Conservation (phyloP, 306 rosid species). For the Luffa acutangula region DNA sequence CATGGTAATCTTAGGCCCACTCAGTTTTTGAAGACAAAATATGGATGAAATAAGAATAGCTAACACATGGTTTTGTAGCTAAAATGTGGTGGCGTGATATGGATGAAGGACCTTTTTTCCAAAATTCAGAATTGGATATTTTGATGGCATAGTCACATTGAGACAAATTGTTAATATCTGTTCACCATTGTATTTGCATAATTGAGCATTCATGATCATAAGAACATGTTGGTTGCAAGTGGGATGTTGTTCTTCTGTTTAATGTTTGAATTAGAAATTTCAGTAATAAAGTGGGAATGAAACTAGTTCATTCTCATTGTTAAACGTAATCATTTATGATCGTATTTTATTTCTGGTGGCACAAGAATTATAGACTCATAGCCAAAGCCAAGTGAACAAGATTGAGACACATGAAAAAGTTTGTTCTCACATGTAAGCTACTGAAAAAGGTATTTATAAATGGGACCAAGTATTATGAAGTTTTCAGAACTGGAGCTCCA, state of each 20-base stretch:
- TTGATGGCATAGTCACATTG: neutral
- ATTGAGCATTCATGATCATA: neutral
- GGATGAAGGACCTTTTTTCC: neutral
- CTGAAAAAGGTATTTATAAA: neutral
- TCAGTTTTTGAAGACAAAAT: neutral
- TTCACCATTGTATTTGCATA: neutral
- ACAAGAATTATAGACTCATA: neutral
- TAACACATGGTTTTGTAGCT: neutral
- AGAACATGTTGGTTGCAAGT: neutral
- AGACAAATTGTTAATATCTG: neutral
- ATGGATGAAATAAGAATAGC: neutral
- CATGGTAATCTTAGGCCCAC: neutral
- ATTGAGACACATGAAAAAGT: neutral
- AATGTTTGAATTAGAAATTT: neutral
- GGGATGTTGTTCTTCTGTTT: neutral
- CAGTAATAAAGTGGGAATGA: neutral
- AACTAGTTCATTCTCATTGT: neutral
- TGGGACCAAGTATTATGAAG: neutral
- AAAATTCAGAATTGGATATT: neutral
- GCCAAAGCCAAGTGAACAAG: neutral
- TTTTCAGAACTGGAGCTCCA: neutral
- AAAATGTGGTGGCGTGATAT: neutral
- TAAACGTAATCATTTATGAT: neutral
- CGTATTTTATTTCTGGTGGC: neutral
- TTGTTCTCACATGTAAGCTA: neutral